Percentiles rank a stretch among this genome's conserved stretches.
Conservation (phyloP, 345 rosid species). For the Murraya koenigii region DNA sequence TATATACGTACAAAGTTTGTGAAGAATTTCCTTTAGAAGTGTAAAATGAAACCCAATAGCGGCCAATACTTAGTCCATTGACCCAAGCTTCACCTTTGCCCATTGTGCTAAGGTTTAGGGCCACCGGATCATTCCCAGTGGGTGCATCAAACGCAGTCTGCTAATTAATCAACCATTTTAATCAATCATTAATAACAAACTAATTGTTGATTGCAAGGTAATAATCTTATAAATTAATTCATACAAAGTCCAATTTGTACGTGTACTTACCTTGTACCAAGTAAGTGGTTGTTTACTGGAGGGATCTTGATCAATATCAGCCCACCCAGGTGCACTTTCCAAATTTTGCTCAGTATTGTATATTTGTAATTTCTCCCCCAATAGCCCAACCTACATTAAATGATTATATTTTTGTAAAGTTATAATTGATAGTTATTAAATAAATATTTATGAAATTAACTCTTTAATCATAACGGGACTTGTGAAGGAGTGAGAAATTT, state of each 20-base stretch:
- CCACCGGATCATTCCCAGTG: slow-evolving; percentile 45
- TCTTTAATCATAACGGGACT: too few relatives aligned
- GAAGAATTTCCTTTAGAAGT: slow-evolving; percentile 63
- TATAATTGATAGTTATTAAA: too few relatives aligned
- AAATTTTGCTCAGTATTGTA: slow-evolving; percentile 25
- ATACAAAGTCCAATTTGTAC: not conserved
- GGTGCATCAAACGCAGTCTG: slow-evolving; percentile 71
- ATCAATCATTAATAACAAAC: too few relatives aligned
- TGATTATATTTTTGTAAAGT: too few relatives aligned
- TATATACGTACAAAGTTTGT: slow-evolving; percentile 49
- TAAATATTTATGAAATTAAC: too few relatives aligned
- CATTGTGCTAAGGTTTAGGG: slow-evolving; percentile 61
- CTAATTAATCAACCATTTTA: not conserved
- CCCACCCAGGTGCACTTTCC: slow-evolving; percentile 47
- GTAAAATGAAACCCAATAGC: slow-evolving; percentile 77
- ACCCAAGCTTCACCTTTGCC: slow-evolving; percentile 91
- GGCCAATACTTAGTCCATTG: slow-evolving; percentile 80
- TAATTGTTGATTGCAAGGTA: too few relatives aligned
- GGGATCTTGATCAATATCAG: slow-evolving; percentile 13
- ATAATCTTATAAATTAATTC: too few relatives aligned
- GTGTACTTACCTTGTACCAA: slow-evolving; percentile 77
- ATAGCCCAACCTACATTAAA: slow-evolving; percentile 51
- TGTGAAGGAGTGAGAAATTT: too few relatives aligned
- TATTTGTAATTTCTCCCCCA: slow-evolving; percentile 62
- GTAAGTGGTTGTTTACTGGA: slow-evolving; percentile 46